Base-by-base conservation (phyloP, 306 rosid species). In the Lithocarpus polystachyus region DNA sequence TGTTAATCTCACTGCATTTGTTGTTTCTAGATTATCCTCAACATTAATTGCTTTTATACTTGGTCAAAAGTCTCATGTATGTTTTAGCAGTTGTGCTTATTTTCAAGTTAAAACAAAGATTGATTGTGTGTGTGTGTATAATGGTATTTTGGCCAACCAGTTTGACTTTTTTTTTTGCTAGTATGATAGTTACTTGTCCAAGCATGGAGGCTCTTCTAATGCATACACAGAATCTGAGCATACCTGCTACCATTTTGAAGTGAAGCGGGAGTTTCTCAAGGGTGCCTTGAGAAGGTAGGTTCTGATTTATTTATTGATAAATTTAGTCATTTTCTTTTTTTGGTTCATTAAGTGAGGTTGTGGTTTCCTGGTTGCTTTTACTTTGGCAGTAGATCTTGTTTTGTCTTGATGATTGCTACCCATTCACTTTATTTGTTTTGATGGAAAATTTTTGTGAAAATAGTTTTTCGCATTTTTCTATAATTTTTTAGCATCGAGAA, bases 161-260 rank as follows among this genome's bases (percentile, higher is more conserved):
- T 82, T 84, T 90, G 81, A 84, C 84, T 82, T 65, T 90, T 84
- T 76, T 72, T 48, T 73, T 89, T 80, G 81, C 77, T 91, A 95
- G 99, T 95, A 93, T 83, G 99, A 95, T 85, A 91, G 98, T 85
- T 95, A 91, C 88, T 88, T 95, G 90, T 95, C 97, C 84, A 95
- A 95, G 85, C 99, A 95, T 67, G 99, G 99, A 79, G 99, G 99
- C 29, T 88, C 93, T 59, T 92, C 99, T 82, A 95, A 95, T 82
- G 99, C 99, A 35, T 95, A 89, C 81, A 95, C 99, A 33, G 97
- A 93, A 84, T 78, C 91, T 24, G 98, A 95, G 83, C 86, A 90
- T 83, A 95, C 99, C n/a, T 92, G 97, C 92, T 95, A 95, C 83
- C 96, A 95, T 87, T 95, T 95, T 83, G 99, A 92, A 83, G 99